Evolutionary conservation across 139 green algal genomes (phyloP), one percentile per base, ranked within the genome.

Genomic region (Picochlorum sp.): DNA sequence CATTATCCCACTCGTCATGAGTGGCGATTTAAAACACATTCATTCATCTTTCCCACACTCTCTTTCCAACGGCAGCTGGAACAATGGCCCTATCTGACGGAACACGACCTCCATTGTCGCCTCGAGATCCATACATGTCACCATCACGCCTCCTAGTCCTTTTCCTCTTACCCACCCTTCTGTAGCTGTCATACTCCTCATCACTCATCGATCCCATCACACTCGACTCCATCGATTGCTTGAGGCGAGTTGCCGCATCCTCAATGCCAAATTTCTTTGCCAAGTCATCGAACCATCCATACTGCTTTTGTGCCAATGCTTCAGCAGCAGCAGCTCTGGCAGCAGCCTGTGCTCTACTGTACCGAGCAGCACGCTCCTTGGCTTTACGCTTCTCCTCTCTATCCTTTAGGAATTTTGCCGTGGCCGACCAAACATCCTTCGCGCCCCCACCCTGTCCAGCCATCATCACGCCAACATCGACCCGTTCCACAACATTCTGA

Each of bases 401-500:
- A n/a, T 83, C 57, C 41, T 77, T 81, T 9, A 84, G 30, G 26
- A 83, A 85, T n/a, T 68, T 67, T 10, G 49, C 16, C 3, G 76
- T 67, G 4, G 69, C 60, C 3, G 37, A 31, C 31, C 74, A 85
- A 4, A 81, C 68, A 59, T 85, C 78, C 10, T 60, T 49, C 45
- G 73, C 51, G 21, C 23, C 20, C 21, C 67, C 62, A 23, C 79
- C 79, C 56, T 87, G 75, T 3, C 81, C 80, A 3, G 74, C 63
- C 88, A 94, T 94, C 86, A 95, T 94, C 2, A 84, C 73, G 1
- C 77, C 83, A 45, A 95, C 88, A 59, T 88, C 84, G 2, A 80
- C 69, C 16, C 76, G 72, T 23, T 58, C 66, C 41, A 84, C 65
- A 49, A 78, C 71, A 54, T 83, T 63, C 54, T 81, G 84, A 62